Evolutionary conservation across 805 yeast species (phyloP), one percentile per base, ranked within the genome.

Genomic region (Ogataea nitratoaversa): DNA sequence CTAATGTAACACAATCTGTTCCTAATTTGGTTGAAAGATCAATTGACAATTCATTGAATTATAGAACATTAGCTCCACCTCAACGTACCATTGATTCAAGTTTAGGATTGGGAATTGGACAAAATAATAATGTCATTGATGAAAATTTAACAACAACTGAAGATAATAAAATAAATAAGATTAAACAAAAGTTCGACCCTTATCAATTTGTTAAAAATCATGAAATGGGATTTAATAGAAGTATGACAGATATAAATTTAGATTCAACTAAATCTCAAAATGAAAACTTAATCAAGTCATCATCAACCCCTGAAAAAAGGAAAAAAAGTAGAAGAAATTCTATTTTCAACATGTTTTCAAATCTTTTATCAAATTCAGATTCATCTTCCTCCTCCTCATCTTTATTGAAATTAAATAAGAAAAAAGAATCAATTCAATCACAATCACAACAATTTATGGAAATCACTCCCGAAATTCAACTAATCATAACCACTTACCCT

Each of bases 281-380:
- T n/a, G n/a, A n/a, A n/a, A n/a, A n/a, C n/a, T n/a, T n/a, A n/a
- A 5, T 13, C 29, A 27, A 9, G 5, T 27, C 14, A 9, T 9
- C 14, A 9, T 27, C 29, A 23, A 23, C n/a, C 32, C 32, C 29
- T 14, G 22, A 37, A 12, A 40, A 29, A 28, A 34, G 43, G 22
- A 48, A 46, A 32, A 47, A 34, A 27, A 27, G 36, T 17, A 46
- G 49, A 42, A 46, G 59, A 37, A 50, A 52, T 34, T 58, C 66
- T 2, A 42, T 63, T 9, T 56, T 62, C 43, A 50, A 49, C 27
- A 36, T 53, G 4, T 40, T 62, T n/a, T 48, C 54, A 22, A 42
- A 35, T 31, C 41, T 54, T n/a, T n/a, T n/a, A n/a, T n/a, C n/a
- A 7, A 19, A 14, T 29, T n/a, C 31, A 29, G 14, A 6, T 27